phyloP scores from a whole-genome alignment of 164 flowering plant genomes.

The Chloranthus sessilifolius region DNA sequence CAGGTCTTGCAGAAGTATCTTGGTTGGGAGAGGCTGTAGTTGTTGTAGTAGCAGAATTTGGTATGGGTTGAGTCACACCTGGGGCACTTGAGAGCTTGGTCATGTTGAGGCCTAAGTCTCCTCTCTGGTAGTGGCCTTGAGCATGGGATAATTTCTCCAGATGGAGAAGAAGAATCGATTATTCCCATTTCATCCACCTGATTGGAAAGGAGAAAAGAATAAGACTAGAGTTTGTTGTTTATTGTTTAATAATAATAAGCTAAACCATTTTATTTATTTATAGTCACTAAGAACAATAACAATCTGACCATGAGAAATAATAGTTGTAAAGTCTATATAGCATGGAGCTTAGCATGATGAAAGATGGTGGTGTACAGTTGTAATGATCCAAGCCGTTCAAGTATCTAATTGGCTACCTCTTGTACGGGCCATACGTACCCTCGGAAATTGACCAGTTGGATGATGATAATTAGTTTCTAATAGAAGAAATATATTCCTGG shows the following conservation, averaged over 20 bases:
- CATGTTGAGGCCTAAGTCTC: constrained; percentile 58
- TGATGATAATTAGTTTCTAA: no score
- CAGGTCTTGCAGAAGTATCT: constrained; percentile 76
- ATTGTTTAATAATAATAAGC: not conserved
- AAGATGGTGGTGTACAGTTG: no score
- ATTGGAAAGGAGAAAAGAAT: no score
- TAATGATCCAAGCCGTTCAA: no score
- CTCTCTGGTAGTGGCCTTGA: constrained; percentile 46
- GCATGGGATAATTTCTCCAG: constrained; percentile 45
- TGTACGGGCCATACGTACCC: no score
- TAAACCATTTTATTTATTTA: not conserved
- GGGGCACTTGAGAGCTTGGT: constrained; percentile 59
- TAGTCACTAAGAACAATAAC: no score
- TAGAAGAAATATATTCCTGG: no score
- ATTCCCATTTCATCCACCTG: constrained; percentile 48
- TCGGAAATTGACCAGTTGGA: no score
- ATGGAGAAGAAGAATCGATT: constrained; percentile 43
- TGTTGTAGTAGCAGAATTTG: constrained; percentile 77
- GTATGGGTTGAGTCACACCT: constrained; percentile 70
- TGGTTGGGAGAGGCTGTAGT: constrained; percentile 74
- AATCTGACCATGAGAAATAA: no score
- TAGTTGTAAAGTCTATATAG: no score
- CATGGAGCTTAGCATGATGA: no score
- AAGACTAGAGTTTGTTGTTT: not conserved
- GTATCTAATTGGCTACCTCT: no score